Evolutionary conservation across 2,329 filamentous ascomycete species (phyloP).

Genomic region (Daldinia sp.): DNA sequence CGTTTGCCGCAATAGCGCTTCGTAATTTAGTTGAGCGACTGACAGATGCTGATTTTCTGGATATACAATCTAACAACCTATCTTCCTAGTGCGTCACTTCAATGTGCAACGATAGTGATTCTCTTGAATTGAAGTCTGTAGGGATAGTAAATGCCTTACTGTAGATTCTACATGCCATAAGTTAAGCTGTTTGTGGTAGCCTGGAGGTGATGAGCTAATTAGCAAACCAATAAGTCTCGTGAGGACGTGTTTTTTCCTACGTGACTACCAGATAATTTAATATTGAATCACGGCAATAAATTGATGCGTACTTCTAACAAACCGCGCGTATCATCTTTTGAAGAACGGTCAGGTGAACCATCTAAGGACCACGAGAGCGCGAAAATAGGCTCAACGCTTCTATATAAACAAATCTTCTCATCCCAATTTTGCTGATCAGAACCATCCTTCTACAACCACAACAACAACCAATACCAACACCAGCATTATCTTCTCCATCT

Average conservation of each 20-base stretch:
- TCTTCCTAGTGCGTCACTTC: conserved; percentile 3
- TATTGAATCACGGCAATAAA: conserved; percentile 7
- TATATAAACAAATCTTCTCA: conserved; percentile 3
- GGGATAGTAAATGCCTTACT: not conserved
- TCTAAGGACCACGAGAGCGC: conserved; percentile 6
- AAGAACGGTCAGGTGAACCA: conserved; percentile 3
- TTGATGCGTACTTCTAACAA: not conserved
- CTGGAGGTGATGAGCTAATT: not conserved
- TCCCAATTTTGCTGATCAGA: conserved; percentile 1
- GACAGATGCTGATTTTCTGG: conserved; percentile 5
- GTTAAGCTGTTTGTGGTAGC: not conserved
- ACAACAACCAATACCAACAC: not conserved
- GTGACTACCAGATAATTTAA: conserved; percentile 8
- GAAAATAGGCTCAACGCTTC: conserved; percentile 12
- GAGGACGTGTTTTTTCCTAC: conserved; percentile 16
- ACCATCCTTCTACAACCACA: conserved; percentile 6
- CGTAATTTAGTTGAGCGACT: not conserved
- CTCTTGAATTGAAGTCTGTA: conserved; percentile 1
- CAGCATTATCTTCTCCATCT: not conserved
- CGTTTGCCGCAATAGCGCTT: not conserved
- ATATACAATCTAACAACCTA: not conserved
- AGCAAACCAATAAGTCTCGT: conserved; percentile 16
- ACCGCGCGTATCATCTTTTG: conserved; percentile 6
- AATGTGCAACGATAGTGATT: not conserved
- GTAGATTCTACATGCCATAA: conserved; percentile 1